Evolutionary conservation across 176 grass and related monocot species (phyloP).

Genomic region (Tillandsia leiboldiana): DNA sequence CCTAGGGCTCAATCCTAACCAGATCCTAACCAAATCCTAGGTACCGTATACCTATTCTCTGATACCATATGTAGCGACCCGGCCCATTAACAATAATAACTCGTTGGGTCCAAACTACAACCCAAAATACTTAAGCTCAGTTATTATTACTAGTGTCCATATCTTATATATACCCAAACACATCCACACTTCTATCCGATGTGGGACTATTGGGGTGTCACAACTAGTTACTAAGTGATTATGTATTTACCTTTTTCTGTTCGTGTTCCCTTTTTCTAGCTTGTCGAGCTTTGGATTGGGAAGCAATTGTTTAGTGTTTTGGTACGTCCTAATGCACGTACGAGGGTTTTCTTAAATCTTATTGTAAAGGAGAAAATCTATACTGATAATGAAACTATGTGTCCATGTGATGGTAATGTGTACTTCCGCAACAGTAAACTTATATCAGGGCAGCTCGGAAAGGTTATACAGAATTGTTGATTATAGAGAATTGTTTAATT

Average conservation of each 20-base stretch:
- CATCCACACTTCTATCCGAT: too few relatives aligned
- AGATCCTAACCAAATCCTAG: too few relatives aligned
- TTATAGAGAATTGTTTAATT: neutral
- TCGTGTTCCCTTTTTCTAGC: constrained; percentile 39
- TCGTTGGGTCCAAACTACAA: too few relatives aligned
- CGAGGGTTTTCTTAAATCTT: constrained; percentile 88
- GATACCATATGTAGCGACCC: too few relatives aligned
- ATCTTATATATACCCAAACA: too few relatives aligned
- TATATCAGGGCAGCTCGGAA: constrained; percentile 80
- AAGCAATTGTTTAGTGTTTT: constrained; percentile 91
- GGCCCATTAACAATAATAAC: too few relatives aligned
- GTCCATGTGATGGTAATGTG: constrained; percentile 77
- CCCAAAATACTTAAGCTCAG: too few relatives aligned
- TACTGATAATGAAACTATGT: constrained; percentile 56
- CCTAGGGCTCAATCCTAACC: too few relatives aligned
- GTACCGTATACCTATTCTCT: too few relatives aligned
- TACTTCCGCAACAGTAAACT: constrained; percentile 92
- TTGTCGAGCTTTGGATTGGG: constrained; percentile 90
- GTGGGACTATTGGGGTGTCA: too few relatives aligned
- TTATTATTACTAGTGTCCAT: too few relatives aligned
- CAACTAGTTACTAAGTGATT: neutral
- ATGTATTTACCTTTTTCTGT: neutral
- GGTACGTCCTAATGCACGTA: constrained; percentile 73
- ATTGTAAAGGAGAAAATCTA: constrained; percentile 73
- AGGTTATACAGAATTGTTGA: constrained; percentile 23